These are phyloP conservation scores for Mycena chlorophos DNA, from an alignment of 768 basidiomycete genomes.

Conservation along the genomic window DNA sequence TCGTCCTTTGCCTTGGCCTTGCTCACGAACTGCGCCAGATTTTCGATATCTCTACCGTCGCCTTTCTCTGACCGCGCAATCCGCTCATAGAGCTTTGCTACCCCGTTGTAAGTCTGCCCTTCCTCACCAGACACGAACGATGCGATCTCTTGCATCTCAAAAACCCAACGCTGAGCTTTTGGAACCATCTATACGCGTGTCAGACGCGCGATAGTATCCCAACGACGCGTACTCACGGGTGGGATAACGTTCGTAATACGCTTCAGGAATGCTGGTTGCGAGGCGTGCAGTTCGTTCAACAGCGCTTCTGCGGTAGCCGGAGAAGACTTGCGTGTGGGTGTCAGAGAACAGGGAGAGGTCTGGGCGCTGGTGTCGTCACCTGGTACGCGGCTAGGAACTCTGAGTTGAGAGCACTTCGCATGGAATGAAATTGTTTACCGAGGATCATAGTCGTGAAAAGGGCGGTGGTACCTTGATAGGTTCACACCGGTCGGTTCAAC, in stretches of 20 bases:
- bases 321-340: slow-evolving; percentile 38
- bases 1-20: slow-evolving; percentile 36
- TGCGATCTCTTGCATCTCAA: slow-evolving; percentile 66
- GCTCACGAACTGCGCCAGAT: slow-evolving; percentile 45
- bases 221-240: slow-evolving; percentile 10
- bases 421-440: slow-evolving; percentile 34
- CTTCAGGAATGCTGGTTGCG: slow-evolving; percentile 46
- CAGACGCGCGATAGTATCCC: background rate
- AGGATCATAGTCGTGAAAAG: slow-evolving; percentile 58
- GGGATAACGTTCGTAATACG: slow-evolving; percentile 42
- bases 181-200: slow-evolving; percentile 42
- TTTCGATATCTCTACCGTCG: slow-evolving; percentile 39
- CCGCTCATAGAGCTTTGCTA: slow-evolving; percentile 47
- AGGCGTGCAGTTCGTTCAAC: slow-evolving; percentile 46
- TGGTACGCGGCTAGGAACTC: slow-evolving; percentile 24
- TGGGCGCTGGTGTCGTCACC: slow-evolving; percentile 45
- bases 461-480: slow-evolving; percentile 50
- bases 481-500: too few species aligned
- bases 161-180: slow-evolving; percentile 65
- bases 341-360: background rate
- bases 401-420: background rate
- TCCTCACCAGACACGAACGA: slow-evolving; percentile 50
- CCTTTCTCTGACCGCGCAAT: slow-evolving; percentile 40
- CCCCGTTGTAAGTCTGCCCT: slow-evolving; percentile 47
- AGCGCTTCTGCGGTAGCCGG: slow-evolving; percentile 63